A percentile compares a stretch with the other conserved stretches of the same genome.
These are phyloP conservation scores for Neonectria hederae DNA, from an alignment of 2,329 filamentous ascomycete species.

Conservation along the genomic window DNA sequence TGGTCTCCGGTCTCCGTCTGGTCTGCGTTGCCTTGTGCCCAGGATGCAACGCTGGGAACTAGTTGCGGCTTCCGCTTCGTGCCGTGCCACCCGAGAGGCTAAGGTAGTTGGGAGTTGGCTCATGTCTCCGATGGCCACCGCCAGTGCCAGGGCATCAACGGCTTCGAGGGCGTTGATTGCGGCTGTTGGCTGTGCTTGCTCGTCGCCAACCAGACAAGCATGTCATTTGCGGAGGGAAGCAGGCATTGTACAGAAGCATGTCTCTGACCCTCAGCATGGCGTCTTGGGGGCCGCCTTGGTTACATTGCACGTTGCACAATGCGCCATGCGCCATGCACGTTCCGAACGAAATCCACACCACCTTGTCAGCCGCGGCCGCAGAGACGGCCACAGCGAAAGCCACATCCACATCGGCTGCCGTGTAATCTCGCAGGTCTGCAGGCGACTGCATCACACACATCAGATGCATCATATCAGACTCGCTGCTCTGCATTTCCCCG, in stretches of 20 bases:
- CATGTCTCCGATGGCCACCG: constrained; percentile 8
- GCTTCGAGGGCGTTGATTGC: background rate
- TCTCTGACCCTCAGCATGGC: constrained; percentile 25
- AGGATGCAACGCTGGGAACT: constrained; percentile 25
- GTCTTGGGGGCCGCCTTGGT: constrained; percentile 23
- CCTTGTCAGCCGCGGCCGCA: constrained; percentile 26
- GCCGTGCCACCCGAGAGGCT: constrained; percentile 47
- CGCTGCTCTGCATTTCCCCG: constrained; percentile 35
- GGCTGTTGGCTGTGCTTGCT: background rate
- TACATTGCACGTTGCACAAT: constrained; percentile 10
- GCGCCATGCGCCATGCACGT: background rate
- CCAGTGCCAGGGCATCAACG: constrained; percentile 1
- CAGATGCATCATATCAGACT: constrained; percentile 6
- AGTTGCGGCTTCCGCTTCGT: constrained; percentile 45
- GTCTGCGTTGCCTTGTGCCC: background rate
- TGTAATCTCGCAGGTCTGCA: constrained; percentile 39
- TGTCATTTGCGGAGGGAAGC: background rate
- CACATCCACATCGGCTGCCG: constrained; percentile 27
- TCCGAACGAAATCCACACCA: constrained; percentile 18
- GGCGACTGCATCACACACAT: constrained; percentile 15
- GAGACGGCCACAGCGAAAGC: background rate
- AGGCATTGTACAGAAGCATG: background rate
- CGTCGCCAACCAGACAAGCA: background rate
- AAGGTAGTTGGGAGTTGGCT: background rate
- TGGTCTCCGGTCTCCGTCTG: background rate